These are phyloP conservation scores for Trichoderma reesei DNA, from an alignment of 495 filamentous ascomycete species.

Conservation along the genomic window DNA sequence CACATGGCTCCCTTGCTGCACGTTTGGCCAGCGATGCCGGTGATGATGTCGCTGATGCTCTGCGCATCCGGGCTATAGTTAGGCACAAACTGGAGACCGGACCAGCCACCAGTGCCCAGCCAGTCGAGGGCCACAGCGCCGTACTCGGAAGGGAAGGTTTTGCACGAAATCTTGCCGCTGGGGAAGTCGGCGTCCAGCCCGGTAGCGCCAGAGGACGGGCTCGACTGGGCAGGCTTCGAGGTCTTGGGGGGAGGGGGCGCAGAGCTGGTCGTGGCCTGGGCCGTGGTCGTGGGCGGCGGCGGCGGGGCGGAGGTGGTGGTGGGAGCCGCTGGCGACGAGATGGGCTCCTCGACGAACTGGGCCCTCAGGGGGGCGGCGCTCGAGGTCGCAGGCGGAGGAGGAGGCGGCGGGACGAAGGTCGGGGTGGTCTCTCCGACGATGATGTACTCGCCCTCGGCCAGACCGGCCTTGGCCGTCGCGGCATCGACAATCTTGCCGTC, in stretches of 20 bases:
- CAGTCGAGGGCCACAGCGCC: constrained; percentile 66
- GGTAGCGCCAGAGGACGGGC: constrained; percentile 25
- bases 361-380: constrained; percentile 20
- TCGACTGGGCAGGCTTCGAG: background rate
- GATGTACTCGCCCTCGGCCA: constrained; percentile 45
- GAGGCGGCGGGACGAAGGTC: constrained; percentile 30
- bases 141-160: constrained; percentile 68
- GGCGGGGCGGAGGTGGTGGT: background rate
- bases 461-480: constrained; percentile 50
- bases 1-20: constrained; percentile 63
- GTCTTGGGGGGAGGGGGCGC: constrained; percentile 10
- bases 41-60: constrained; percentile 45
- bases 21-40: constrained; percentile 48
- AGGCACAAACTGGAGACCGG: constrained; percentile 59
- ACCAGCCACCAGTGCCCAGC: constrained; percentile 63
- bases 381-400: constrained; percentile 18
- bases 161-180: constrained; percentile 61
- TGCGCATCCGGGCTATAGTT: constrained; percentile 25
- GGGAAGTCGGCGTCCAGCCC: constrained; percentile 66
- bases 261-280: constrained; percentile 13
- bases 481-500: constrained; percentile 44
- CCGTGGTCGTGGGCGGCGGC: constrained; percentile 15
- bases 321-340: background rate
- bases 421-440: constrained; percentile 40
- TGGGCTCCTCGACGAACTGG: constrained; percentile 24